These are phyloP conservation scores for Chaetoceros muelleri DNA, from an alignment of 108 stramenopile genomes.

Conservation along the genomic window DNA sequence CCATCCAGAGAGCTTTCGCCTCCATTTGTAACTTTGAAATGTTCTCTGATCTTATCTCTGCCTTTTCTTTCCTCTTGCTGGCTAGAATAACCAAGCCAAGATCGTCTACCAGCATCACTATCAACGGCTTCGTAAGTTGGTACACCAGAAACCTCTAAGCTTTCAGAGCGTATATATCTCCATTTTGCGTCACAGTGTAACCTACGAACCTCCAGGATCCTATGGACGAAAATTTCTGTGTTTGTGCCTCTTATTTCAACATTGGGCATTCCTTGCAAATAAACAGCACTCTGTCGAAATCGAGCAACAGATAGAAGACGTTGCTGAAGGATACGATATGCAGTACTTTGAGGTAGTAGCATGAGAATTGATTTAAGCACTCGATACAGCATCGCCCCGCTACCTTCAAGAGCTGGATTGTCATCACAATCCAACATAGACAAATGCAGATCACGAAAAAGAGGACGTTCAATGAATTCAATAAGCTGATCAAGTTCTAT, in stretches of 20 bases:
- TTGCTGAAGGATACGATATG: conserved; percentile 59
- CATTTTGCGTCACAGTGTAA: conserved; percentile 68
- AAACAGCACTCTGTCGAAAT: conserved; percentile 59
- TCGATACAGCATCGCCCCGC: conserved; percentile 77
- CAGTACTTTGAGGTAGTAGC: conserved; percentile 76
- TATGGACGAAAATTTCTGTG: conserved; percentile 46
- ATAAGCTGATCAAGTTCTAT: conserved; percentile 72
- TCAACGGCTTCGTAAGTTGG: background rate
- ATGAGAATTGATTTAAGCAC: conserved; percentile 59
- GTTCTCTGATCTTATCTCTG: conserved; percentile 13
- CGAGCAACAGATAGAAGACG: conserved; percentile 54
- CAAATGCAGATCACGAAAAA: conserved; percentile 78
- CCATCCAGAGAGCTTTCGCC: background rate
- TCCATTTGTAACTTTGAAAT: background rate
- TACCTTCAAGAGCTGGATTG: conserved; percentile 57
- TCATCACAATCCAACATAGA: conserved; percentile 70
- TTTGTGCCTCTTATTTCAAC: conserved; percentile 10
- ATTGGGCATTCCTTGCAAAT: conserved; percentile 9
- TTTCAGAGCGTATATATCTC: conserved; percentile 69
- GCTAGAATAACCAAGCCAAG: conserved; percentile 56
- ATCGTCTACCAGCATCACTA: conserved; percentile 20
- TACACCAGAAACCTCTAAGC: conserved; percentile 29
- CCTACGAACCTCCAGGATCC: conserved; percentile 41
- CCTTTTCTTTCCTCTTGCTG: conserved; percentile 43
- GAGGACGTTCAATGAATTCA: conserved; percentile 73